A percentile compares a stretch with the other conserved stretches of the same genome.
Conservation (phyloP, 805 yeast genomes). For the Barnettozyma sp. region DNA sequence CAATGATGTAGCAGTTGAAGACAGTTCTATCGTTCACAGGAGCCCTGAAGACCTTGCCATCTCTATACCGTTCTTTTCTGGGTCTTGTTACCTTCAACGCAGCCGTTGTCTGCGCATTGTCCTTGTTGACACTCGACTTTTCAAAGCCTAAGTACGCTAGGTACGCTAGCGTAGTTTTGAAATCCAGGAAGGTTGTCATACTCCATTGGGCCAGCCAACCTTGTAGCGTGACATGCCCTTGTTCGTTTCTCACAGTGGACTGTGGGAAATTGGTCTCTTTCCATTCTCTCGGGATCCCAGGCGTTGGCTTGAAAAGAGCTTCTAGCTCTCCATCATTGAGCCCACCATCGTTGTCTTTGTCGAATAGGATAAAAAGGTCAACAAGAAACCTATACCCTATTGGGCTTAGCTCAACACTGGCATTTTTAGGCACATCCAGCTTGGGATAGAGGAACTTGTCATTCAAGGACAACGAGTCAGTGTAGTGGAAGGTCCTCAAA, state of each 20-base stretch:
- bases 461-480: constrained; percentile 81
- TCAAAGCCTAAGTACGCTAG: constrained; percentile 88
- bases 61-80: constrained; percentile 58
- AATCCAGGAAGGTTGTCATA: constrained; percentile 85
- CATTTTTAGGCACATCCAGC: constrained; percentile 61
- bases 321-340: constrained; percentile 65
- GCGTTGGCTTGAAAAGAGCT: constrained; percentile 77
- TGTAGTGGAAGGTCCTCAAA: constrained; percentile 78
- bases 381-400: constrained; percentile 88
- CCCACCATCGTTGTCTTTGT: constrained; percentile 96
- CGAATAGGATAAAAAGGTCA: constrained; percentile 80
- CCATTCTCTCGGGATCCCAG: constrained; percentile 90
- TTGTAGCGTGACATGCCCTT: constrained; percentile 84
- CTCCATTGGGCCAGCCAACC: constrained; percentile 99
- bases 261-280: constrained; percentile 76
- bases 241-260: constrained; percentile 84
- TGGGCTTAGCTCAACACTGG: constrained; percentile 90
- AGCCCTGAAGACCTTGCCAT: constrained; percentile 61
- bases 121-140: constrained; percentile 18
- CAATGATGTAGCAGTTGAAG: constrained; percentile 82
- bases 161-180: constrained; percentile 78
- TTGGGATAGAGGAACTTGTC: constrained; percentile 76
- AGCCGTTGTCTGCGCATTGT: constrained; percentile 25
- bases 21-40: constrained; percentile 79
- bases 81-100: constrained; percentile 81